phyloP scores from a whole-genome alignment of 2,329 filamentous ascomycete species.

The Torrubiellomyces zombiae region DNA sequence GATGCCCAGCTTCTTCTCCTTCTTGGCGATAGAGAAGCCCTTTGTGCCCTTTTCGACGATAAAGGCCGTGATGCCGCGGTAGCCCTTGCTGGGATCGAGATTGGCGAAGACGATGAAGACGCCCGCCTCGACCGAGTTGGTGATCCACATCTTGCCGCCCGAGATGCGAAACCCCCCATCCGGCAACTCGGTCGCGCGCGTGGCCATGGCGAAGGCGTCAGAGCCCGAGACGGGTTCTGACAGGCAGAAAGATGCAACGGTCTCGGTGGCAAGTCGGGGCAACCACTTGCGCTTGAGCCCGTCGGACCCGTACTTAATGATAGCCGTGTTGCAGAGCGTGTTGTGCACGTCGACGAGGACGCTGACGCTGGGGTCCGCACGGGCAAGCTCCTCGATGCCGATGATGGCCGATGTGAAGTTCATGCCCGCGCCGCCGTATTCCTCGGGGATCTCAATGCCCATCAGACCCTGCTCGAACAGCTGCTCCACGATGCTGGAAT shows the following conservation, averaged over 20 bases:
- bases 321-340: slow-evolving; percentile 86
- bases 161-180: slow-evolving; percentile 77
- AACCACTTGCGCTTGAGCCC: slow-evolving; percentile 72
- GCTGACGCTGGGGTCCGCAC: slow-evolving; percentile 85
- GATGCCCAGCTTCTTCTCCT: slow-evolving; percentile 99
- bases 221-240: slow-evolving; percentile 87
- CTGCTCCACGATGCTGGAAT: slow-evolving; percentile 71
- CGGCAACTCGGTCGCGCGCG: slow-evolving; percentile 69
- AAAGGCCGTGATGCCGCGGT: slow-evolving; percentile 95
- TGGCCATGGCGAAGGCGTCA: slow-evolving; percentile 88
- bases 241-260: slow-evolving; percentile 82
- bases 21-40: slow-evolving; percentile 93
- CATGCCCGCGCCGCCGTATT: slow-evolving; percentile 93
- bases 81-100: slow-evolving; percentile 77
- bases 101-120: slow-evolving; percentile 99
- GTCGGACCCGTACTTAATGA: slow-evolving; percentile 69
- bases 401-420: slow-evolving; percentile 96
- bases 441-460: slow-evolving; percentile 94
- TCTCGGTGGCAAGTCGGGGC: slow-evolving; percentile 76
- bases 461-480: slow-evolving; percentile 96
- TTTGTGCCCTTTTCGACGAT: slow-evolving; percentile 78
- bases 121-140: slow-evolving; percentile 82
- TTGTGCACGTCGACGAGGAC: slow-evolving; percentile 97
- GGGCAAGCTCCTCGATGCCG: slow-evolving; percentile 88
- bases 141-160: slow-evolving; percentile 99